These are phyloP conservation scores for Diddensiella santjacobensis DNA, from an alignment of 805 yeast genomes.

Conservation along the genomic window DNA sequence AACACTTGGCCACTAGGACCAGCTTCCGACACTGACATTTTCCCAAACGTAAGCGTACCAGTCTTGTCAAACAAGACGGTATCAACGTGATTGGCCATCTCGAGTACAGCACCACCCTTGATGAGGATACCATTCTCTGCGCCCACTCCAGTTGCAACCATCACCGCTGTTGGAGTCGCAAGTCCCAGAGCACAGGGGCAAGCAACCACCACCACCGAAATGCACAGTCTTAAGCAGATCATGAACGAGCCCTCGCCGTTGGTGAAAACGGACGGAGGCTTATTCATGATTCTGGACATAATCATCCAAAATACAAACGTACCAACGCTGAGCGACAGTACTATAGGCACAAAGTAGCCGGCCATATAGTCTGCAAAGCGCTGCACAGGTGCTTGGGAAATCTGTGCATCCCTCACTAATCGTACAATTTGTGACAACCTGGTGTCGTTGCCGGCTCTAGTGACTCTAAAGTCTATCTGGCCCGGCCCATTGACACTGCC, in stretches of 20 bases:
- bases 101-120: constrained; percentile 90
- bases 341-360: constrained; percentile 76
- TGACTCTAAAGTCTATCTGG: constrained; percentile 62
- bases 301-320: constrained; percentile 68
- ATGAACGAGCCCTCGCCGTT: constrained; percentile 54
- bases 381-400: constrained; percentile 86
- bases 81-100: constrained; percentile 60
- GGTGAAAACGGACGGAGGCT: constrained; percentile 49
- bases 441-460: constrained; percentile 75
- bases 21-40: constrained; percentile 48
- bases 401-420: constrained; percentile 85
- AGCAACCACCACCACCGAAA: constrained; percentile 93
- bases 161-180: constrained; percentile 97
- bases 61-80: constrained; percentile 88
- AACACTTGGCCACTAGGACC: constrained; percentile 1
- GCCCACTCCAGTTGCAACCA: constrained; percentile 98
- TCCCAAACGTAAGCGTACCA: constrained; percentile 88
- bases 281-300: constrained; percentile 34
- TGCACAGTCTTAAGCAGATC: constrained; percentile 72
- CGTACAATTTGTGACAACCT: constrained; percentile 82
- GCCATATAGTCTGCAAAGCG: constrained; percentile 82
- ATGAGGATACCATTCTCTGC: constrained; percentile 85
- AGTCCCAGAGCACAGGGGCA: constrained; percentile 98
- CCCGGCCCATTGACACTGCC: constrained; percentile 88
- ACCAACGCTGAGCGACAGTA: constrained; percentile 54